A percentile compares a stretch with the other conserved stretches of the same genome.
These are phyloP conservation scores for Orbilia blumenaviensis DNA, from an alignment of 2,329 filamentous ascomycete species.

Conservation along the genomic window DNA sequence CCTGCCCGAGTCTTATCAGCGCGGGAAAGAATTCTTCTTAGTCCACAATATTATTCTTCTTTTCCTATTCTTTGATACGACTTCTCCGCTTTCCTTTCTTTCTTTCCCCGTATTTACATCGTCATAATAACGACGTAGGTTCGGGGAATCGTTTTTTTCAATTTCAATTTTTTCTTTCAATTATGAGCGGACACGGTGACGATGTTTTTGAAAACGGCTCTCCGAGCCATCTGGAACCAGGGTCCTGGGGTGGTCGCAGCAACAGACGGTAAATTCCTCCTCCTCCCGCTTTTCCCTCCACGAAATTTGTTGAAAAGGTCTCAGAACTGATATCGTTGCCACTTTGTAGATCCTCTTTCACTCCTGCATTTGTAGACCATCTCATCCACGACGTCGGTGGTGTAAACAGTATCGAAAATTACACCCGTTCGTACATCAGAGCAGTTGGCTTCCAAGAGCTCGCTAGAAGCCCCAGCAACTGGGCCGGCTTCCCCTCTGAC, in stretches of 20 bases:
- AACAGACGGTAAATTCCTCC: constrained; percentile 27
- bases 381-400: constrained; percentile 74
- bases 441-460: constrained; percentile 89
- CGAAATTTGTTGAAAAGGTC: neutral
- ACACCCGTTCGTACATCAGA: constrained; percentile 89
- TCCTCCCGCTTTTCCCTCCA: neutral
- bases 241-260: constrained; percentile 43
- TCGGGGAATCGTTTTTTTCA: neutral
- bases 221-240: constrained; percentile 35
- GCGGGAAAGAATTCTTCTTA: constrained; percentile 12
- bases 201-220: constrained; percentile 31
- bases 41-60: constrained; percentile 8
- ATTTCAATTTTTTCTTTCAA: neutral
- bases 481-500: constrained; percentile 43
- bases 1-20: constrained; percentile 1
- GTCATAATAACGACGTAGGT: neutral
- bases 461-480: constrained; percentile 66
- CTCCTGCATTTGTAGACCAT: constrained; percentile 54
- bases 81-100: constrained; percentile 4
- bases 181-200: constrained; percentile 40
- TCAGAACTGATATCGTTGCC: neutral
- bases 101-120: constrained; percentile 7
- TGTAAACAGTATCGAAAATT: constrained; percentile 92
- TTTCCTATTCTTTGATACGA: neutral
- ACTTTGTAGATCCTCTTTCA: constrained; percentile 55